Evolutionary conservation across 768 basidiomycete species (phyloP).

Genomic region (Rhizopogon vulgaris): DNA sequence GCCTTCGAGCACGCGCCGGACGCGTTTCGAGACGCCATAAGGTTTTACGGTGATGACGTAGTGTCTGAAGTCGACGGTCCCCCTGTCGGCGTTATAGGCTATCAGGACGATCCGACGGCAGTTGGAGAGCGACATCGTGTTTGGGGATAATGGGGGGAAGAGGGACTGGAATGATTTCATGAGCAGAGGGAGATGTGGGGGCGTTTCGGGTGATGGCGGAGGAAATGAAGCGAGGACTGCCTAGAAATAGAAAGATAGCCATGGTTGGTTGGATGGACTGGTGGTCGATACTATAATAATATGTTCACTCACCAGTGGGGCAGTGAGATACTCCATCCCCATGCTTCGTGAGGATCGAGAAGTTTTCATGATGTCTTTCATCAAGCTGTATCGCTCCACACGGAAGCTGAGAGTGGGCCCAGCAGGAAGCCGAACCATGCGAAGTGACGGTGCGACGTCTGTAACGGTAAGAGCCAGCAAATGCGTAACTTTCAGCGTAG

Average conservation of each 20-base stretch:
- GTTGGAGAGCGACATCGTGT: constrained; percentile 74
- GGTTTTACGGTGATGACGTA: constrained; percentile 94
- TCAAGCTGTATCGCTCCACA: constrained; percentile 86
- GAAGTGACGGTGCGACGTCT: constrained; percentile 75
- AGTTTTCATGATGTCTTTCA: constrained; percentile 72
- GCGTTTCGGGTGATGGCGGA: constrained; percentile 63
- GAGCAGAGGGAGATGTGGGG: constrained; percentile 82
- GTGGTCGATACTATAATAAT: not conserved
- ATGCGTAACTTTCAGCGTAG: constrained; percentile 86
- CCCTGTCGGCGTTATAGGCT: constrained; percentile 81
- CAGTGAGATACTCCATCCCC: constrained; percentile 85
- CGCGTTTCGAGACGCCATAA: constrained; percentile 88
- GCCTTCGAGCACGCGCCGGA: constrained; percentile 80
- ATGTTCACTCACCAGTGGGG: constrained; percentile 67
- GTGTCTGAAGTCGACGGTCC: constrained; percentile 89
- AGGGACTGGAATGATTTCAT: constrained; percentile 96
- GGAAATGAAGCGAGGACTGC: constrained; percentile 90
- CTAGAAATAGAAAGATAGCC: constrained; percentile 33
- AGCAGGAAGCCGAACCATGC: constrained; percentile 79
- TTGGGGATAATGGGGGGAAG: constrained; percentile 88
- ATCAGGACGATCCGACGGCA: constrained; percentile 93
- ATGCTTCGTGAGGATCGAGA: constrained; percentile 66
- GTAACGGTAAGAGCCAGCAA: constrained; percentile 89
- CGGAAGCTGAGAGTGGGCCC: constrained; percentile 95
- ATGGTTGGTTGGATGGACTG: not conserved